Evolutionary conservation across 1,284 basidiomycete genomes (phyloP).

Genomic region (Fomes fomentarius): DNA sequence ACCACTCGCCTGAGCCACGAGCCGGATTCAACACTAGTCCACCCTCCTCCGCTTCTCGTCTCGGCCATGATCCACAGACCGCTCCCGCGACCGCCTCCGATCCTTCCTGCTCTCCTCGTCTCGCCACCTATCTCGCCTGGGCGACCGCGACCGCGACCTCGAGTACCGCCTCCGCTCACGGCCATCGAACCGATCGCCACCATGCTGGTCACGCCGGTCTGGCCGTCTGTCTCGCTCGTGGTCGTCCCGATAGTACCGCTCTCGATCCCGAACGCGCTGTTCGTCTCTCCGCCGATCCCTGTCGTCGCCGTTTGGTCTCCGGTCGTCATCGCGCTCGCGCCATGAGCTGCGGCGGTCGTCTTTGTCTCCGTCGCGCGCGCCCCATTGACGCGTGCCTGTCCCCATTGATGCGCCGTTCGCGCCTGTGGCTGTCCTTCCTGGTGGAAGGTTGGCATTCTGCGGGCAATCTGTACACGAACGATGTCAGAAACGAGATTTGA

Average conservation of each 20-base stretch:
- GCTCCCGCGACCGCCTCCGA: slow-evolving; percentile 48
- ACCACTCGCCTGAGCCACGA: background rate
- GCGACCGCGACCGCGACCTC: slow-evolving; percentile 42
- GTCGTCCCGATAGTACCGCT: slow-evolving; percentile 27
- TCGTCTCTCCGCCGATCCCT: slow-evolving; percentile 33
- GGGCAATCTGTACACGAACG: slow-evolving; percentile 62
- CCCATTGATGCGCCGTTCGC: slow-evolving; percentile 45
- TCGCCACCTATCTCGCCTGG: slow-evolving; percentile 30
- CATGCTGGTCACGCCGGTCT: slow-evolving; percentile 16
- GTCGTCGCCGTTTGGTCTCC: slow-evolving; percentile 30
- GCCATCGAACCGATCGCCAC: slow-evolving; percentile 16
- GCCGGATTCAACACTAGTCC: slow-evolving; percentile 17
- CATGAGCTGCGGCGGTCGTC: slow-evolving; percentile 41
- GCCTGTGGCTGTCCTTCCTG: slow-evolving; percentile 46
- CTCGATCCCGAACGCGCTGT: slow-evolving; percentile 31
- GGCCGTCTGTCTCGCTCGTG: slow-evolving; percentile 27
- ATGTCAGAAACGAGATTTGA: slow-evolving; percentile 7
- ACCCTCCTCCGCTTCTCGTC: slow-evolving; percentile 41
- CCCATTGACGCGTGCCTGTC: slow-evolving; percentile 44
- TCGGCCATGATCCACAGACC: slow-evolving; percentile 35
- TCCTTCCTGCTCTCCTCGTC: slow-evolving; percentile 34
- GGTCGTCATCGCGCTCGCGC: slow-evolving; percentile 42
- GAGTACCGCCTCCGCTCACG: slow-evolving; percentile 37
- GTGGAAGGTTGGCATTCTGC: slow-evolving; percentile 58
- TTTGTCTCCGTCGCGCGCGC: slow-evolving; percentile 28